Evolutionary conservation across 2,329 filamentous ascomycete species (phyloP).

Genomic region (Curvularia eragrostidis): DNA sequence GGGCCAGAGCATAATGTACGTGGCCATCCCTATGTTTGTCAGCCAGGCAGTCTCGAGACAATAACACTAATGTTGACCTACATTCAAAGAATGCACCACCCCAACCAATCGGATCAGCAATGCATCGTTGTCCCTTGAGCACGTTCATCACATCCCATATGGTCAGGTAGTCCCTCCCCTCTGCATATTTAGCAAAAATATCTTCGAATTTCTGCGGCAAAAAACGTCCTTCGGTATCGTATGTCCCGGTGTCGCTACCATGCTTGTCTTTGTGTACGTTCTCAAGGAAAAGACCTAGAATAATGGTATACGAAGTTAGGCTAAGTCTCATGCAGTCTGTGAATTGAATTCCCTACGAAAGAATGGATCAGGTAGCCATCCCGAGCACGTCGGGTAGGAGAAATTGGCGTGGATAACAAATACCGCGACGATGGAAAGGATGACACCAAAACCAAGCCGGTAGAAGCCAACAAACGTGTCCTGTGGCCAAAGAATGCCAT

Average conservation of each 20-base stretch:
- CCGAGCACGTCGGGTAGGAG: slow-evolving; percentile 15
- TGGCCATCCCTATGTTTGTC: slow-evolving; percentile 21
- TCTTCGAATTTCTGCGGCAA: slow-evolving; percentile 25
- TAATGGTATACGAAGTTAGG: neutral
- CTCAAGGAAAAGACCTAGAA: slow-evolving; percentile 19
- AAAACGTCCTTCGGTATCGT: slow-evolving; percentile 25
- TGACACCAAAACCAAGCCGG: slow-evolving; percentile 19
- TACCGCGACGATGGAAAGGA: neutral
- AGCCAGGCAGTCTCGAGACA: neutral
- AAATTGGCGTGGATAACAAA: slow-evolving; percentile 8
- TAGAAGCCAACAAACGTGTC: slow-evolving; percentile 28
- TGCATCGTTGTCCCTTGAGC: slow-evolving; percentile 25
- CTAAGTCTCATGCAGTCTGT: neutral
- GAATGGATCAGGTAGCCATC: neutral
- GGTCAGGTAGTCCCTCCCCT: slow-evolving; percentile 21
- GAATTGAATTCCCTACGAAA: neutral
- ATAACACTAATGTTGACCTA: slow-evolving; percentile 2
- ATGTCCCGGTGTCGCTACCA: slow-evolving; percentile 27
- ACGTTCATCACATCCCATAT: slow-evolving; percentile 17
- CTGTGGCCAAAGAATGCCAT: slow-evolving; percentile 27
- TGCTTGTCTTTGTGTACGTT: slow-evolving; percentile 26
- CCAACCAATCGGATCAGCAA: slow-evolving; percentile 29
- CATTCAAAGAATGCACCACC: slow-evolving; percentile 29
- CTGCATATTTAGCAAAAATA: slow-evolving; percentile 26
- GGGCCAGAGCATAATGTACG: slow-evolving; percentile 31